phyloP scores from a whole-genome alignment of 139 green algal species.

The Parachlorella kessleri region DNA sequence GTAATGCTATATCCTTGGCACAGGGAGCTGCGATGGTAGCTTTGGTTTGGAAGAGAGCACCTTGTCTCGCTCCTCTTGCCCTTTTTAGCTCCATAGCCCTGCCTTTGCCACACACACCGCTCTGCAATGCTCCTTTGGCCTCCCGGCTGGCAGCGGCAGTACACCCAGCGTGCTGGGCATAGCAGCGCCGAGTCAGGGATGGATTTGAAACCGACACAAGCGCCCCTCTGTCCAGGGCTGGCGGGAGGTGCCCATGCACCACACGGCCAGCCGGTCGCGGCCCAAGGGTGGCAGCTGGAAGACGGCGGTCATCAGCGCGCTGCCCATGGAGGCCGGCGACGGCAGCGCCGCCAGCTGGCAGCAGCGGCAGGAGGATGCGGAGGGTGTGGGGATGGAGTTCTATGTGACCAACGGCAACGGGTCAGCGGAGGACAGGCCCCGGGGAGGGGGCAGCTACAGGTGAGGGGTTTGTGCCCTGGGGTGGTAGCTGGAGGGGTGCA shows the following conservation, averaged over 20 bases:
- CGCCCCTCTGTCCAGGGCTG: constrained; percentile 15
- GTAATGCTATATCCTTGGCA: too few species aligned
- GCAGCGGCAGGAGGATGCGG: background rate
- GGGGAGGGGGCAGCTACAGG: constrained; percentile 38
- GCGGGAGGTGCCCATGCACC: constrained; percentile 44
- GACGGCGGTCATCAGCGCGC: constrained; percentile 39
- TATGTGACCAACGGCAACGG: constrained; percentile 34
- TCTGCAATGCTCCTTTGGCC: too few species aligned
- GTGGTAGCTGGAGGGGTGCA: background rate
- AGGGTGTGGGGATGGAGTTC: constrained; percentile 44
- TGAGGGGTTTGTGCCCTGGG: background rate
- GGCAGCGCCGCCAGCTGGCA: background rate
- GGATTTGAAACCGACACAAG: too few species aligned
- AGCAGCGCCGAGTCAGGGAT: too few species aligned
- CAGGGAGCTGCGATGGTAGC: too few species aligned
- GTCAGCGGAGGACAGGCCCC: constrained; percentile 37
- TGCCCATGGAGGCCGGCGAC: background rate
- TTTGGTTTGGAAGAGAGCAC: too few species aligned
- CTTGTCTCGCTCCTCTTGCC: too few species aligned
- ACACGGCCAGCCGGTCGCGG: constrained; percentile 32
- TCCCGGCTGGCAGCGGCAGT: too few species aligned
- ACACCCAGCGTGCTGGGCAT: too few species aligned
- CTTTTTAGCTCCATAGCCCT: too few species aligned
- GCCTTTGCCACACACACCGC: too few species aligned
- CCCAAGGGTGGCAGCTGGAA: constrained; percentile 45